These are phyloP conservation scores for Chaetomium olivaceum DNA, from an alignment of 2,329 filamentous ascomycete genomes.

Conservation along the genomic window DNA sequence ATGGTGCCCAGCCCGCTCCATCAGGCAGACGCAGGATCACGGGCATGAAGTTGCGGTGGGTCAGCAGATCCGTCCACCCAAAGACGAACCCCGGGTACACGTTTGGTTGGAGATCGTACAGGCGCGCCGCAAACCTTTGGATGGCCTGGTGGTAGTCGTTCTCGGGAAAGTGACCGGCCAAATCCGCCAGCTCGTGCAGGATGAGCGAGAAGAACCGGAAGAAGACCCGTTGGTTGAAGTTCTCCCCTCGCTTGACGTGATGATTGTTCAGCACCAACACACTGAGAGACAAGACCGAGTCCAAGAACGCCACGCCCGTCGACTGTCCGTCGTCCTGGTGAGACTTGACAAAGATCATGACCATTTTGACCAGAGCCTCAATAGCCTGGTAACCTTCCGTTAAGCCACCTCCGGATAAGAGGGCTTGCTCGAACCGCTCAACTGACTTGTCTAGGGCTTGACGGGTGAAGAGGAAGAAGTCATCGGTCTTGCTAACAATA, in stretches of 20 bases:
- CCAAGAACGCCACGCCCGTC: conserved; percentile 70
- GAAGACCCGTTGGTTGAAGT: conserved; percentile 85
- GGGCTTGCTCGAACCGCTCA: conserved; percentile 72
- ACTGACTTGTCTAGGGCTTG: conserved; percentile 79
- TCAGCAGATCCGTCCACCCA: conserved; percentile 78
- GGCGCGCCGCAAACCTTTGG: conserved; percentile 67
- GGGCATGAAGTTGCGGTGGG: conserved; percentile 83
- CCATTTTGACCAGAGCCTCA: conserved; percentile 80
- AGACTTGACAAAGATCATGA: conserved; percentile 73
- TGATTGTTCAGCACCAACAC: conserved; percentile 83
- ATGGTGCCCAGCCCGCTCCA: conserved; percentile 72
- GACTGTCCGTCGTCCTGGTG: conserved; percentile 61
- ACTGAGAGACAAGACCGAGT: conserved; percentile 75
- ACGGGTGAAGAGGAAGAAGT: conserved; percentile 77
- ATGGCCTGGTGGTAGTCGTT: conserved; percentile 69
- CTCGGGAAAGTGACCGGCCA: conserved; percentile 59
- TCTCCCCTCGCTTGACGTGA: conserved; percentile 75
- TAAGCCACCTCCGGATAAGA: conserved; percentile 61
- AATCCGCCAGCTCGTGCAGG: conserved; percentile 69
- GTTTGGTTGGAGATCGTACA: conserved; percentile 73
- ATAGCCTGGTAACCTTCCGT: conserved; percentile 60
- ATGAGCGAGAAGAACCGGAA: conserved; percentile 84
- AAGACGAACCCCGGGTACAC: conserved; percentile 82
- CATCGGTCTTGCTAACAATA: conserved; percentile 72
- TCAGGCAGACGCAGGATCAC: conserved; percentile 68